A percentile compares a stretch with the other conserved stretches of the same genome.
Evolutionary conservation across 768 basidiomycete species (phyloP).

Genomic region (Omphalotus guepiniiformis): DNA sequence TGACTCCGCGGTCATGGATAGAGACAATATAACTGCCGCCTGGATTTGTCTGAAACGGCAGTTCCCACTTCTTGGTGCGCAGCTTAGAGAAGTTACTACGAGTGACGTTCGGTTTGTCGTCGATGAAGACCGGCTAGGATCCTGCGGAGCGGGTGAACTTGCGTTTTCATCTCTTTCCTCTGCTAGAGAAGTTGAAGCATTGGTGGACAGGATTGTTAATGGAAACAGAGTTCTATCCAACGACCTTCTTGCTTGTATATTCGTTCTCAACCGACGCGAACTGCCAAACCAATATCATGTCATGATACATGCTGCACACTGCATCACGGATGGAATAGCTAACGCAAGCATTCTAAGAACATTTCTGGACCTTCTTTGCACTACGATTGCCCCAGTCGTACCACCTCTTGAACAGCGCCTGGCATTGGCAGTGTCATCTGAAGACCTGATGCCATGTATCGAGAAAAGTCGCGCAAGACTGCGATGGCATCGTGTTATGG

Average conservation of each 20-base stretch:
- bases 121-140: conserved; percentile 28
- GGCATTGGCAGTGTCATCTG: conserved; percentile 33
- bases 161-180: conserved; percentile 27
- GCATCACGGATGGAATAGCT: conserved; percentile 46
- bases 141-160: conserved; percentile 35
- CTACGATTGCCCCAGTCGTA: conserved; percentile 8
- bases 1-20: not conserved
- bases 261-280: conserved; percentile 38
- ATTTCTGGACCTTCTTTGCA: conserved; percentile 40
- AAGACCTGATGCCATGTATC: conserved; percentile 27
- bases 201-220: conserved; percentile 26
- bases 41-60: conserved; percentile 46
- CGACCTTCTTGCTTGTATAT: conserved; percentile 36
- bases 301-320: conserved; percentile 41
- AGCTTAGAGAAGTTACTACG: conserved; percentile 26
- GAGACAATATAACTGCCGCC: conserved; percentile 32
- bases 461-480: conserved; percentile 22
- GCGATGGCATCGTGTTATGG: conserved; percentile 45
- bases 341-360: conserved; percentile 37
- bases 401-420: conserved; percentile 33
- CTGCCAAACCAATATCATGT: conserved; percentile 33
- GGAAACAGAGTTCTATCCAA: conserved; percentile 37
- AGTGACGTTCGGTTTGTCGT: conserved; percentile 38
- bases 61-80: conserved; percentile 46
- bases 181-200: conserved; percentile 27